Evolutionary conservation across 306 rosid species (phyloP).

Genomic region (barrel medic (Medicago truncatula)): DNA sequence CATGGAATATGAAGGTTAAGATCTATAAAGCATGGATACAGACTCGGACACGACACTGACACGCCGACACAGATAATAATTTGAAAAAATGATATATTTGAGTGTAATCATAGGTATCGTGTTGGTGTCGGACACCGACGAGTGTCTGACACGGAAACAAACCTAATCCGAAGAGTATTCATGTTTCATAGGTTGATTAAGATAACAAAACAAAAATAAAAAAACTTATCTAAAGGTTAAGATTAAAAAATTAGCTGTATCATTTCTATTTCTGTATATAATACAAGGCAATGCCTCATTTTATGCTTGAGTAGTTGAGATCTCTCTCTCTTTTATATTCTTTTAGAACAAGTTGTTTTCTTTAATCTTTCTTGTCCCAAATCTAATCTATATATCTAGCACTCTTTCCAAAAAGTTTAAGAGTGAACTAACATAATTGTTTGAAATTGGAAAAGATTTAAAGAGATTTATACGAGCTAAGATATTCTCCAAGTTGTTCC

Average conservation of each 20-base stretch:
- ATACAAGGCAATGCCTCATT: neutral
- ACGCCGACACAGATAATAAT: too few relatives aligned
- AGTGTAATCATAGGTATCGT: too few relatives aligned
- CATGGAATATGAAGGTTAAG: too few relatives aligned
- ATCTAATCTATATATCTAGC: conserved; percentile 11
- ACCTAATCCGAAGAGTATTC: too few relatives aligned
- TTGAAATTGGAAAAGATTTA: neutral
- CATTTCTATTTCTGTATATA: neutral
- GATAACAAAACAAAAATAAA: neutral
- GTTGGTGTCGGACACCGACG: too few relatives aligned
- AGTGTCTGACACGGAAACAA: too few relatives aligned
- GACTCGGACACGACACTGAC: too few relatives aligned
- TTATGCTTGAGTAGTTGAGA: conserved; percentile 14
- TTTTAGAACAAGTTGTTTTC: conserved; percentile 34
- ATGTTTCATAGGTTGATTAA: too few relatives aligned
- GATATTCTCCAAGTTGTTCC: conserved; percentile 12
- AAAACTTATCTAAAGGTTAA: too few relatives aligned
- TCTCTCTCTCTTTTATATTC: conserved; percentile 1
- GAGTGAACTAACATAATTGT: neutral
- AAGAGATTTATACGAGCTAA: neutral
- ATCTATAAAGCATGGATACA: too few relatives aligned
- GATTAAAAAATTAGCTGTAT: neutral
- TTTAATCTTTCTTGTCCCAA: conserved; percentile 1
- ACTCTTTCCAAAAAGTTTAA: neutral
- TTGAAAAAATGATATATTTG: too few relatives aligned